Evolutionary conservation across 2,329 filamentous ascomycete genomes (phyloP).

Genomic region (Colletotrichum brevisporum): DNA sequence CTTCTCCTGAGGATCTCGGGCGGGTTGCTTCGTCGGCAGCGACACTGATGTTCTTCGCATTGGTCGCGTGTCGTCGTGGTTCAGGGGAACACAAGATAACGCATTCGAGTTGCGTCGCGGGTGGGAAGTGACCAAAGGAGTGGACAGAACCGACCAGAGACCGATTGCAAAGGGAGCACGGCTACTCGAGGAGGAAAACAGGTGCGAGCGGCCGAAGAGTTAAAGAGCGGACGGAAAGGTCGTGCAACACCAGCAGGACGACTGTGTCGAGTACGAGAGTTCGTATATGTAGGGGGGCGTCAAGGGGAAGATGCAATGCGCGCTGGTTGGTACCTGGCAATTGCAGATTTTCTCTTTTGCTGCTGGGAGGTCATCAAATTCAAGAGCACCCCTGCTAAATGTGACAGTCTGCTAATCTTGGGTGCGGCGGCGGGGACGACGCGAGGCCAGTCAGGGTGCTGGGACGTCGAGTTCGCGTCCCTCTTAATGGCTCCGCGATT

Average conservation of each 20-base stretch:
- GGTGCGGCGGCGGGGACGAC: conserved; percentile 33
- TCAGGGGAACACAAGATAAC: conserved; percentile 41
- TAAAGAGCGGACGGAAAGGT: conserved; percentile 34
- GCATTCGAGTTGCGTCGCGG: conserved; percentile 38
- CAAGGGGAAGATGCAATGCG: conserved; percentile 31
- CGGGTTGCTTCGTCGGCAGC: conserved; percentile 72
- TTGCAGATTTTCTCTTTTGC: conserved; percentile 35
- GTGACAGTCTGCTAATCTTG: conserved; percentile 40
- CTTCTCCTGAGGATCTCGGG: conserved; percentile 76
- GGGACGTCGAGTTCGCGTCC: conserved; percentile 27
- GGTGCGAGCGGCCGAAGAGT: conserved; percentile 35
- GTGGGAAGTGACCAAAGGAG: conserved; percentile 34
- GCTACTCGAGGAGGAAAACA: conserved; percentile 29
- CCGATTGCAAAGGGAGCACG: conserved; percentile 27
- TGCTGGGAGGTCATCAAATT: conserved; percentile 29
- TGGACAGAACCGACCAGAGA: conserved; percentile 30
- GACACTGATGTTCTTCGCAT: conserved; percentile 79
- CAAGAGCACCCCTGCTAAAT: conserved; percentile 33
- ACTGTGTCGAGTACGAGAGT: conserved; percentile 19
- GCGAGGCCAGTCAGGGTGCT: conserved; percentile 31
- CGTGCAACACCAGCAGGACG: conserved; percentile 15
- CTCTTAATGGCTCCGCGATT: conserved; percentile 35
- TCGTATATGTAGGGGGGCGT: conserved; percentile 36
- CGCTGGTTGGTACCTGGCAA: conserved; percentile 29
- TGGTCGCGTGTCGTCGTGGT: conserved; percentile 37